phyloP scores from a whole-genome alignment of 1,139 yeast genomes.

The Scheffersomyces illinoinensis region DNA sequence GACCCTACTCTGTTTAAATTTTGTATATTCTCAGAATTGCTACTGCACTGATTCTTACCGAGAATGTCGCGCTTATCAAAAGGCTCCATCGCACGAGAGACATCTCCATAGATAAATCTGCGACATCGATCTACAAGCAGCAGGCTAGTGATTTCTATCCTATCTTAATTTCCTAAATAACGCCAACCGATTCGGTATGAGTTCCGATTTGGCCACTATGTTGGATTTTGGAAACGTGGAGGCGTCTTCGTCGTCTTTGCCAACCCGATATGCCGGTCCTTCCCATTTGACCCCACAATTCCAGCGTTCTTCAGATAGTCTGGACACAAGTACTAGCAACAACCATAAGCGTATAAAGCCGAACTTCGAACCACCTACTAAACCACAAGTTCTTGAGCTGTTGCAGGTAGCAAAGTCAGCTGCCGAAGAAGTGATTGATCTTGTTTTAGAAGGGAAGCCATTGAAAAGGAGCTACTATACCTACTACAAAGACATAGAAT shows the following conservation, averaged over 20 bases:
- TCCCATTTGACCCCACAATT: background rate
- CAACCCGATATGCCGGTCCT: background rate
- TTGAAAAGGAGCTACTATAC: slow-evolving; percentile 25
- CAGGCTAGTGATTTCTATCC: background rate
- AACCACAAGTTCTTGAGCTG: background rate
- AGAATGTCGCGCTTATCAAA: background rate
- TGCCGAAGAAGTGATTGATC: slow-evolving; percentile 15
- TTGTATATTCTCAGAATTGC: background rate
- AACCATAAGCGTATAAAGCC: background rate
- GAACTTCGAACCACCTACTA: background rate
- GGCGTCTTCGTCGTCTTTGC: background rate
- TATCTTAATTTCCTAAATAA: too few relatives aligned
- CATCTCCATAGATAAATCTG: background rate
- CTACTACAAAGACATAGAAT: slow-evolving; percentile 32
- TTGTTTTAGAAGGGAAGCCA: slow-evolving; percentile 18
- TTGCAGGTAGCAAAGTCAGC: slow-evolving; percentile 2
- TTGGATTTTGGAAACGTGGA: background rate
- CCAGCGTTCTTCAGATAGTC: background rate
- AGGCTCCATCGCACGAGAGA: background rate
- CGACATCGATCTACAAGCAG: background rate
- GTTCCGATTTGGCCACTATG: background rate
- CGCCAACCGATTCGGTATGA: background rate
- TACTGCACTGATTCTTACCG: background rate
- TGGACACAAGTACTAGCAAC: background rate
- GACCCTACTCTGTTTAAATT: too few relatives aligned